Evolutionary conservation across 2,329 filamentous ascomycete species (phyloP).

Genomic region (Aschersonia sp.): DNA sequence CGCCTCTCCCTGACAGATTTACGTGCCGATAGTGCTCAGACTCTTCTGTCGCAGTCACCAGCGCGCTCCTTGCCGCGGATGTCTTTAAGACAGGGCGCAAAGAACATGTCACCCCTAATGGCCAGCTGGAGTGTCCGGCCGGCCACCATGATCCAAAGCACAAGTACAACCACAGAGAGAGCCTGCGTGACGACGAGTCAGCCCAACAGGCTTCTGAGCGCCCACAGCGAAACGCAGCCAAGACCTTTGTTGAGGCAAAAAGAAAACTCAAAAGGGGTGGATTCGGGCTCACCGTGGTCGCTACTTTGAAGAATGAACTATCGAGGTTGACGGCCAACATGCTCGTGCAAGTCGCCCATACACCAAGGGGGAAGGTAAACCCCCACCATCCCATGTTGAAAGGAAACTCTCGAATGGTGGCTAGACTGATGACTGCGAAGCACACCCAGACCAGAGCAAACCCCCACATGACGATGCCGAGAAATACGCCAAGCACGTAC

Average conservation of each 20-base stretch:
- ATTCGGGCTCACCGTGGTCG: conserved; percentile 16
- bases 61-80: conserved; percentile 17
- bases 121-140: conserved; percentile 21
- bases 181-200: conserved; percentile 14
- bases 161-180: conserved; percentile 23
- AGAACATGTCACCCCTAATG: conserved; percentile 26
- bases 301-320: conserved; percentile 27
- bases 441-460: conserved; percentile 28
- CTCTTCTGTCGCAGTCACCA: conserved; percentile 12
- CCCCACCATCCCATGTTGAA: conserved; percentile 35
- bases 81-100: conserved; percentile 27
- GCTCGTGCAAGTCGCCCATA: conserved; percentile 25
- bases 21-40: conserved; percentile 5
- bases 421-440: conserved; percentile 26
- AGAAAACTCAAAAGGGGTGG: not conserved
- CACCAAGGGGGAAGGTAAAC: conserved; percentile 31
- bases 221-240: too few relatives aligned
- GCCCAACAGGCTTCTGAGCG: not conserved
- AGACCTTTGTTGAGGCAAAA: not conserved
- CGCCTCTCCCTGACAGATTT: not conserved
- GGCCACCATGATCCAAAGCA: conserved; percentile 27
- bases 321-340: conserved; percentile 24
- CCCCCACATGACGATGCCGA: conserved; percentile 28
- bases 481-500: conserved; percentile 40
- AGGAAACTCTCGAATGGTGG: conserved; percentile 23